phyloP scores from a whole-genome alignment of 176 grass and related monocot species.

The Musa schizocarpa region DNA sequence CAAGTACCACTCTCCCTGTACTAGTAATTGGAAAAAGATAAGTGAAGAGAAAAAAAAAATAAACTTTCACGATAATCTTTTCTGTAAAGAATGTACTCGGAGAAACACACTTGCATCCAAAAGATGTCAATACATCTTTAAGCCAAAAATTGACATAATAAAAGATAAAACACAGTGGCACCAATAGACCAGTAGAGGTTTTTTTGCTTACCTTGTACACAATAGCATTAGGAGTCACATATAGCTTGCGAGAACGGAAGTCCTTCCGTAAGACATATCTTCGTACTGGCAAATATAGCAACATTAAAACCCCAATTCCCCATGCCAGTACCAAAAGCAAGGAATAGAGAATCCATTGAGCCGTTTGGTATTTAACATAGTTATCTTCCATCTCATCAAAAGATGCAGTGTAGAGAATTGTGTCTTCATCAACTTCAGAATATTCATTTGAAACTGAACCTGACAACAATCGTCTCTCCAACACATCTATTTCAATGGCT shows the following conservation, averaged over 20 bases:
- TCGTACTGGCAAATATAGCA: slow-evolving; percentile 50
- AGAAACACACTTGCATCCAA: too few relatives aligned
- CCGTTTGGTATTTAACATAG: slow-evolving; percentile 51
- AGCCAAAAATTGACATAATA: too few relatives aligned
- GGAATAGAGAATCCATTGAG: slow-evolving; percentile 48
- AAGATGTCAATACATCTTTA: too few relatives aligned
- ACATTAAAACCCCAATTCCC: slow-evolving; percentile 64
- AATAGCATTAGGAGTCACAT: slow-evolving; percentile 50
- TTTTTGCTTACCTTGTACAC: slow-evolving; percentile 45
- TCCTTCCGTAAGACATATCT: slow-evolving; percentile 32
- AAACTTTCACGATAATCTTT: too few relatives aligned
- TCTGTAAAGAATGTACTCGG: too few relatives aligned
- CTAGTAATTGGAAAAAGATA: too few relatives aligned
- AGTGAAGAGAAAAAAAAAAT: too few relatives aligned
- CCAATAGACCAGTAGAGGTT: background rate
- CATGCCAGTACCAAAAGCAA: slow-evolving; percentile 43
- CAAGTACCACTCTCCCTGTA: too few relatives aligned
- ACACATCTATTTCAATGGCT: slow-evolving; percentile 29
- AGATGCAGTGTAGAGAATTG: slow-evolving; percentile 43
- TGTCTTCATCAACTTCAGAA: slow-evolving; percentile 23
- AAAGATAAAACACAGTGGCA: background rate
- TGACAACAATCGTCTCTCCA: slow-evolving; percentile 48
- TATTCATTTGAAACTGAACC: slow-evolving; percentile 21
- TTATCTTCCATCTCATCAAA: slow-evolving; percentile 47
- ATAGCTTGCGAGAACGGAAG: slow-evolving; percentile 45